These are phyloP conservation scores for Discostella stelligeroides DNA, from an alignment of 108 stramenopile species.

Conservation along the genomic window DNA sequence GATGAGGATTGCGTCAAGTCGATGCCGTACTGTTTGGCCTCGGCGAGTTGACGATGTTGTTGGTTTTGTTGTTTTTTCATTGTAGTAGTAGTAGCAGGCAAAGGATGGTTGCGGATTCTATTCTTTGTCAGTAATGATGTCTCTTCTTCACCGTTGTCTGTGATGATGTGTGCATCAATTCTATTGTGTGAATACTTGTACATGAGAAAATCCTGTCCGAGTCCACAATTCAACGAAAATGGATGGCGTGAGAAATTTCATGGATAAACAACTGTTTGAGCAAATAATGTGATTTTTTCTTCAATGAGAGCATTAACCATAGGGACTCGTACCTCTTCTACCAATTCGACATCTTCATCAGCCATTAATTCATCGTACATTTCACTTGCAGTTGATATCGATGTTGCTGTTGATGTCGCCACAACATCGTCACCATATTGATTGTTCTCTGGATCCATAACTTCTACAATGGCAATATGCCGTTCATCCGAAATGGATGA, in stretches of 20 bases:
- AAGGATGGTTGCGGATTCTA: neutral
- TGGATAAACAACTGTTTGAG: too few relatives aligned
- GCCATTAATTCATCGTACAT: conserved; percentile 22
- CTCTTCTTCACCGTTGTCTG: neutral
- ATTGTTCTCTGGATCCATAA: neutral
- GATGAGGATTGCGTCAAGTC: conserved; percentile 25
- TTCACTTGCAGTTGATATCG: conserved; percentile 8
- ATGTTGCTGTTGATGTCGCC: neutral
- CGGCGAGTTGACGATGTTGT: conserved; percentile 8
- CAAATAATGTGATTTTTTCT: too few relatives aligned
- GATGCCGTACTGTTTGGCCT: conserved; percentile 30
- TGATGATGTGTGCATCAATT: too few relatives aligned
- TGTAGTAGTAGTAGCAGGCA: neutral
- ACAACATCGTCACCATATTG: too few relatives aligned
- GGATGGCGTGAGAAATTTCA: too few relatives aligned
- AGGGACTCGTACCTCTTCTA: conserved; percentile 30
- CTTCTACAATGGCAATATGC: conserved; percentile 2
- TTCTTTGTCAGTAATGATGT: neutral
- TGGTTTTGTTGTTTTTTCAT: neutral
- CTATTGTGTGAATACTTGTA: conserved; percentile 4
- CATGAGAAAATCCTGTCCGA: conserved; percentile 19
- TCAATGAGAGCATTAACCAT: neutral
- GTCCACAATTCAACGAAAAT: too few relatives aligned
- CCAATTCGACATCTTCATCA: conserved; percentile 28
- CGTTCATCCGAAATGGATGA: neutral